These are phyloP conservation scores for Xylariaceae sp. DNA, from an alignment of 2,329 filamentous ascomycete genomes.

Conservation along the genomic window DNA sequence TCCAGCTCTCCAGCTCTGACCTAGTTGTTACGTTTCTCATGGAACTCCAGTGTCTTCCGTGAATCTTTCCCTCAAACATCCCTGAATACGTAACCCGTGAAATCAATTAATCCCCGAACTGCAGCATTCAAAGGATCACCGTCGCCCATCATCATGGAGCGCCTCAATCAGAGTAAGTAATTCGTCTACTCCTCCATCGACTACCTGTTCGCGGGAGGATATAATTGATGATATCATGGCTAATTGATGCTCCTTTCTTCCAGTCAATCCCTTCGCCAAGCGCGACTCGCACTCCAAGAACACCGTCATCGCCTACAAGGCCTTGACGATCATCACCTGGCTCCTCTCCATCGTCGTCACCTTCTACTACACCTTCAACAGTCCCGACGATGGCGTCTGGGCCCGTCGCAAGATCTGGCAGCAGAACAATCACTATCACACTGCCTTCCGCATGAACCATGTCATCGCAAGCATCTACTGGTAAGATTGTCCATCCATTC, in stretches of 20 bases:
- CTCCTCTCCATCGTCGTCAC: conserved; percentile 64
- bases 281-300: conserved; percentile 59
- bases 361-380: conserved; percentile 66
- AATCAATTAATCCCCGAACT: not conserved
- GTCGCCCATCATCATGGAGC: conserved; percentile 26
- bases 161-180: conserved; percentile 29
- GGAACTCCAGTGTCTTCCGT: not conserved
- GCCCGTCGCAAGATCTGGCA: conserved; percentile 65
- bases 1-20: too few relatives aligned
- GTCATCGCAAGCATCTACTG: conserved; percentile 68
- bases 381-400: conserved; percentile 56
- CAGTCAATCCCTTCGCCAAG: conserved; percentile 72
- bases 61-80: not conserved
- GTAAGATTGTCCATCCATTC: conserved; percentile 37
- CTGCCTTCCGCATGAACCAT: conserved; percentile 70
- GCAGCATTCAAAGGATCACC: not conserved
- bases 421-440: conserved; percentile 61
- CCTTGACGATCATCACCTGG: conserved; percentile 70
- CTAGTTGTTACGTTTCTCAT: not conserved
- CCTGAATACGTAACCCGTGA: not conserved
- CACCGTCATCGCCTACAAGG: conserved; percentile 66
- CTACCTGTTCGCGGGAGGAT: not conserved
- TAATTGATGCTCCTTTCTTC: conserved; percentile 8
- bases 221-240: not conserved
- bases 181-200: not conserved